Evolutionary conservation across 352 stramenopile species (phyloP), one percentile per base, ranked within the genome.

Genomic region (Hyaloperonospora brassicae): DNA sequence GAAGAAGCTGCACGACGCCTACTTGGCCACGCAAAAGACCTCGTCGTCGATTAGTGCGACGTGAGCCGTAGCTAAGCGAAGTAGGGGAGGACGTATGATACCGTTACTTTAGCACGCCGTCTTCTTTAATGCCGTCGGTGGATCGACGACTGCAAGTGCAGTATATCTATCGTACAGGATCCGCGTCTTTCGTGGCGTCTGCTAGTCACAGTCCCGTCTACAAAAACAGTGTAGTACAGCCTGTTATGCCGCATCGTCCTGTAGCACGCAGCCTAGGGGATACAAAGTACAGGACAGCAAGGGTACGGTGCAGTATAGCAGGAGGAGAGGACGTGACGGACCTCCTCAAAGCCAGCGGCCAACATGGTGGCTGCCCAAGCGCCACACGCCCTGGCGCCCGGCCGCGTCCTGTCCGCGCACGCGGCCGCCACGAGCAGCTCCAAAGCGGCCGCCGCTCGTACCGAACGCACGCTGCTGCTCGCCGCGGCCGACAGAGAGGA

Each of bases 1-100:
- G 59, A 88, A 89, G 65, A 93, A 91, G 64, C 68, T 91, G 43
- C 72, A 89, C 56, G 78, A 91, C 21, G 41, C 59, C 2, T 88
- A 85, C 60, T 52, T 90, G 31, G 56, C 66, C 47, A 68, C 68
- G 45, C 47, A 64, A 45, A 70, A 62, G 50, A 70, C 61, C 47
- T 39, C 45, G 23, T 59, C 27, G 27, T 31, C 27, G 7, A 31
- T 7, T 3, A 31, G 27, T 31, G 7, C 62, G 45, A 36, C 11
- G 14, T 41, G 39, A 21, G 25, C 39, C 35, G 35, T 45, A n/a
- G 25, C 14, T 23, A 38, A 7, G 47, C 30, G 31, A 31, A n/a
- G n/a, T 34, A 13, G 44, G 10, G 1, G 46, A 53, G 1, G n/a
- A n/a, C n/a, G n/a, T n/a, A n/a, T n/a, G n/a, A n/a, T n/a, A n/a